Percentiles rank a stretch among this genome's conserved stretches.
phyloP scores from a whole-genome alignment of 2,329 filamentous ascomycete genomes.

The Thermothelomyces thermophilus region DNA sequence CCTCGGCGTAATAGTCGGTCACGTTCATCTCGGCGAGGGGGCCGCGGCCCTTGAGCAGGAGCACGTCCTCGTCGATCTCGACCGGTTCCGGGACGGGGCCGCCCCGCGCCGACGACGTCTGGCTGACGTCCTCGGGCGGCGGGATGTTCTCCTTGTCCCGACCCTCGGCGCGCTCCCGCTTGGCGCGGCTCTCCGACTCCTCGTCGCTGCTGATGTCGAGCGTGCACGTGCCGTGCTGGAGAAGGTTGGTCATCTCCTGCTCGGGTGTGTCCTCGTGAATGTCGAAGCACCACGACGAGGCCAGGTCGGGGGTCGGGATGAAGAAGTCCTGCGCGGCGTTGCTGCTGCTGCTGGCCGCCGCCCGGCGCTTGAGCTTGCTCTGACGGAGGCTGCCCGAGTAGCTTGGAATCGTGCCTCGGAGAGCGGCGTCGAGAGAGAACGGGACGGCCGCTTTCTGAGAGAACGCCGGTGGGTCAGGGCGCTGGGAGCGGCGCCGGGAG shows the following conservation, averaged over 20 bases:
- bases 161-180: conserved; percentile 48
- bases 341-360: neutral
- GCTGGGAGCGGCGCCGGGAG: conserved; percentile 57
- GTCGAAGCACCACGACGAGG: conserved; percentile 79
- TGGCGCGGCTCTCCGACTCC: conserved; percentile 54
- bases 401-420: conserved; percentile 65
- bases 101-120: conserved; percentile 40
- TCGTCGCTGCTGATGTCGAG: conserved; percentile 90
- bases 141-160: conserved; percentile 92
- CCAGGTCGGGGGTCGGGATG: conserved; percentile 40
- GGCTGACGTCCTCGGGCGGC: conserved; percentile 58
- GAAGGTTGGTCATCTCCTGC: conserved; percentile 84
- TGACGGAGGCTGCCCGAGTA: conserved; percentile 40
- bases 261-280: conserved; percentile 91
- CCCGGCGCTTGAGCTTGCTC: conserved; percentile 24
- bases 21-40: conserved; percentile 63
- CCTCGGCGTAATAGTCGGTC: conserved; percentile 60
- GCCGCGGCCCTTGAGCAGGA: conserved; percentile 56
- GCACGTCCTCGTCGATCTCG: conserved; percentile 43
- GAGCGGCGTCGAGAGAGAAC: conserved; percentile 79
- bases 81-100: conserved; percentile 29
- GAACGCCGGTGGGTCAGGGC: conserved; percentile 65
- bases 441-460: conserved; percentile 49
- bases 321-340: conserved; percentile 28
- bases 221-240: conserved; percentile 81